Evolutionary conservation across 345 rosid genomes (phyloP), one percentile per base, ranked within the genome.

Genomic region (Gossypium anomalum): DNA sequence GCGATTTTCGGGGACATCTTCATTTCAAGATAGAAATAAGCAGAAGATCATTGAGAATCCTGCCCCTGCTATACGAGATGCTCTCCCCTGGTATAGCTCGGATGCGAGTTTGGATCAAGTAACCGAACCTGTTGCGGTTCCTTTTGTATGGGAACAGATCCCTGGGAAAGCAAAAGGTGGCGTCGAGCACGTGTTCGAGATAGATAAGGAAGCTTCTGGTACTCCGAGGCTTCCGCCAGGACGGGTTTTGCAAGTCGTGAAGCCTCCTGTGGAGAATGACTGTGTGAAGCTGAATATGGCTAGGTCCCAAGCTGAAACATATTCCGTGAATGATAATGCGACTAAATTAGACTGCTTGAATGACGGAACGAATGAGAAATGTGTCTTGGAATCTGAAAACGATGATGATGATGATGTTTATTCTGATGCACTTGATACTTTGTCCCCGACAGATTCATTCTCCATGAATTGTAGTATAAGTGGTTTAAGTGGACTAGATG

Each of bases 91-190:
- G 9, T 47, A 70, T 52, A 77, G 67, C 48, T 22, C 83, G 2
- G 89, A 83, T 58, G 55, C 73, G 29, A 76, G 66, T 63, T 80
- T 83, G 76, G 95, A 91, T 52, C 92, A 86, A 55, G 90, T 91
- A 29, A 91, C 90, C 3, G 89, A 93, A 75, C 83, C 92, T 25
- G 94, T 76, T 61, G 90, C 97, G 7, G 93, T 95, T 74, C 98
- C 99, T 78, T 95, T 95, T 71, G 75, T 76, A 16, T 95, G 99
- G 98, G 98, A 93, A 68, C 87, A 82, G 73, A 86, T 87, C 71
- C 98, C 99, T 53, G 99, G 99, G 22, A 83, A 83, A 78, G 76
- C 87, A 6, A 95, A 86, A 75, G 80, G 76, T 22, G 70, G 73
- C 4, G 27, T 52, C 44, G 51, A 23, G 29, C 67, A 72, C 12